Base-by-base conservation (phyloP, 2,329 filamentous ascomycete species). In the Beauveria sp. region DNA sequence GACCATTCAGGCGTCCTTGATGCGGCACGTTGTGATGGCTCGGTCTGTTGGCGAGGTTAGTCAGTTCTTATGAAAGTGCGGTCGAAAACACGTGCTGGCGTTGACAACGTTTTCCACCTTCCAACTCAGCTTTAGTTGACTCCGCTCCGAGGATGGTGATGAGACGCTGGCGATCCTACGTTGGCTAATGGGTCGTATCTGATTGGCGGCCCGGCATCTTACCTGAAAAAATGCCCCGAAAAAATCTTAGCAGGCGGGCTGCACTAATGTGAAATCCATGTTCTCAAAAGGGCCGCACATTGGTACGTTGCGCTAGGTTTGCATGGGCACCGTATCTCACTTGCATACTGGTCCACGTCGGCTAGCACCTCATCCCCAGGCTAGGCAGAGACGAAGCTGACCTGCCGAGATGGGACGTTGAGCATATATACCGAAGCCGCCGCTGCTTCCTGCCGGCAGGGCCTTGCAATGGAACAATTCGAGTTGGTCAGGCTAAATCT, bases 121-220 rank as follows among this genome's bases (percentile, higher is more conserved):
- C 56, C 56, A 52, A 59, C 56, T 59, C 56, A 52, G 56, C 20
- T 53, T 26, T 59, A 59, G 56, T 59, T n/a, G 56, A 18, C 56
- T 59, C 56, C 56, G 56, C 56, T 52, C 40, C 3, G 26, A 24
- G 37, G 24, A 41, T 46, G 40, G 48, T 59, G 24, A 53, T 26
- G 26, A 26, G 7, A 51, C 56, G 41, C 46, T 44, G 30, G 26
- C 37, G 24, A 30, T 37, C 34, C 9, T 52, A 46, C 48, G 4
- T 24, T 52, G 37, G 24, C 12, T 59, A 59, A 59, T 59, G 18
- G 34, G 26, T 16, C 26, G 14, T 8, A 2, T 34, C 12, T 59
- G 48, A 59, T 59, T 59, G 56, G 56, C 47, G 28, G 30, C 2
- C 24, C 8, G 22, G 18, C 16, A 20, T 40, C 47, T 44, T 5